Evolutionary conservation across 1,139 yeast species (phyloP).

Genomic region (Pichia sp.): DNA sequence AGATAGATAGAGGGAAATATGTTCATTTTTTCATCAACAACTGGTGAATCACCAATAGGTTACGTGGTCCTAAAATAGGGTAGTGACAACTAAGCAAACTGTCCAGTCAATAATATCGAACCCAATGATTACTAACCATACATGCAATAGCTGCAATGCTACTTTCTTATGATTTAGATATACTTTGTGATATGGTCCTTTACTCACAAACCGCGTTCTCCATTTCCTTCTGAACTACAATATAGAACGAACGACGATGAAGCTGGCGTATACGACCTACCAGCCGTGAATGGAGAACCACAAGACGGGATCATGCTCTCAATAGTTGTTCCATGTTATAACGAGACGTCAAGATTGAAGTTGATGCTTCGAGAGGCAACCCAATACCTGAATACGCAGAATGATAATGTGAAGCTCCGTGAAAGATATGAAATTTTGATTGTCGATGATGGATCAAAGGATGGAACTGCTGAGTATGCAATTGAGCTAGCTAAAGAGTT

Average conservation of each 20-base stretch:
- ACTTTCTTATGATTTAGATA: too few relatives aligned
- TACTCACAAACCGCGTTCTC: slow-evolving; percentile 59
- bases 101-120: too few relatives aligned
- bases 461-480: slow-evolving; percentile 72
- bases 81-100: too few relatives aligned
- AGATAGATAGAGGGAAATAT: too few relatives aligned
- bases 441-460: slow-evolving; percentile 89
- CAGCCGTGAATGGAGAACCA: slow-evolving; percentile 16
- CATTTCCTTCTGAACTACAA: slow-evolving; percentile 42
- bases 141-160: too few relatives aligned
- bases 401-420: slow-evolving; percentile 2
- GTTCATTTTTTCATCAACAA: too few relatives aligned
- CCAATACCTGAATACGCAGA: slow-evolving; percentile 34
- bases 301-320: slow-evolving; percentile 43
- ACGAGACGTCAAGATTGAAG: slow-evolving; percentile 69
- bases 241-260: slow-evolving; percentile 35
- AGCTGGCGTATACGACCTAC: slow-evolving; percentile 13
- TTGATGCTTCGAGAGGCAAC: slow-evolving; percentile 76
- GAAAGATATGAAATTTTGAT: slow-evolving; percentile 55
- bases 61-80: too few relatives aligned
- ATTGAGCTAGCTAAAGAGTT: slow-evolving; percentile 52
- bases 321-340: slow-evolving; percentile 86
- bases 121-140: too few relatives aligned
- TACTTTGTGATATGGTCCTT: slow-evolving; percentile 41
- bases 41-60: too few relatives aligned